phyloP scores from a whole-genome alignment of 345 rosid genomes.

The Linum usitatissimum region DNA sequence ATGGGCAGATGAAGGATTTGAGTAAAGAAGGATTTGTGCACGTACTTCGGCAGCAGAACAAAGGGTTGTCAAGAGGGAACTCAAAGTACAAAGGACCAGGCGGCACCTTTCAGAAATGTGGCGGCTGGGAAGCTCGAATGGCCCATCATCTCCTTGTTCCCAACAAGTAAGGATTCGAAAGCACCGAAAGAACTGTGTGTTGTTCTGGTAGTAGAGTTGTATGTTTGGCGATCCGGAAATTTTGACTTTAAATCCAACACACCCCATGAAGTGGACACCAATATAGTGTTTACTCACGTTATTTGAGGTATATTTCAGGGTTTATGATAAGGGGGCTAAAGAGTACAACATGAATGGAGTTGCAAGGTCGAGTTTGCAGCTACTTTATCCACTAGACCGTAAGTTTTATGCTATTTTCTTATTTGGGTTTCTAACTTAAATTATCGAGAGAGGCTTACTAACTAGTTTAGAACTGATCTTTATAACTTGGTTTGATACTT shows the following conservation, averaged over 20 bases:
- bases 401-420: too few species aligned
- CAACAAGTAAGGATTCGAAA: conserved; percentile 12
- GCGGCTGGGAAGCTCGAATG: conserved; percentile 18
- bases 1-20: conserved; percentile 17
- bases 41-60: conserved; percentile 15
- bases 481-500: too few species aligned
- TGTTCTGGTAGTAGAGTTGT: too few species aligned
- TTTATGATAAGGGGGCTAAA: conserved; percentile 2
- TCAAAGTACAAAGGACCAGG: conserved; percentile 14
- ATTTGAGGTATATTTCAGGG: background rate
- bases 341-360: background rate
- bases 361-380: background rate
- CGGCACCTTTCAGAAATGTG: conserved; percentile 14
- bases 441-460: too few species aligned
- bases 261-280: too few species aligned
- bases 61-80: conserved; percentile 11
- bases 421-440: too few species aligned
- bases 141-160: conserved; percentile 16
- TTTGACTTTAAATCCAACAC: too few species aligned
- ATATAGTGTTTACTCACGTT: too few species aligned
- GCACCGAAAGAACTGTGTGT: too few species aligned
- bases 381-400: background rate
- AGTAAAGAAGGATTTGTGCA: conserved; percentile 20
- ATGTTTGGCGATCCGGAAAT: too few species aligned
- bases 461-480: too few species aligned